Percentiles rank a stretch among this genome's conserved stretches.
Conservation (phyloP, 2,329 filamentous ascomycete species). For the Pseudocercospora fuligena region DNA sequence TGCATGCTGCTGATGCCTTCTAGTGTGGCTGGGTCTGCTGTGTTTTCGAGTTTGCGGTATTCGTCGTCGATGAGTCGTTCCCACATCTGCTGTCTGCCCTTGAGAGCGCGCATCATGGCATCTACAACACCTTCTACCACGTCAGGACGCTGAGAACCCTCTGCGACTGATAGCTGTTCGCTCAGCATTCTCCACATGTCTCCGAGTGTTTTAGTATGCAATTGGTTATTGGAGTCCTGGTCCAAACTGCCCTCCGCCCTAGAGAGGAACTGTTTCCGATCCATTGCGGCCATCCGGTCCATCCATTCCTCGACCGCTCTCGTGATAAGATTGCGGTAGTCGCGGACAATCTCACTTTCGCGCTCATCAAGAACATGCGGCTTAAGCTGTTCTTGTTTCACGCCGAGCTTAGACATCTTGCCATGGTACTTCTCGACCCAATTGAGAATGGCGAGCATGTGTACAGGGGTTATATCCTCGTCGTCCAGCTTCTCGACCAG, state of each 20-base stretch:
- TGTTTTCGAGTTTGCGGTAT: slow-evolving; percentile 70
- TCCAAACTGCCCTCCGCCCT: slow-evolving; percentile 82
- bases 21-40: slow-evolving; percentile 60
- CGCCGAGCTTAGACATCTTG: slow-evolving; percentile 91
- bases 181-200: slow-evolving; percentile 98
- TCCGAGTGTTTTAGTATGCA: slow-evolving; percentile 87
- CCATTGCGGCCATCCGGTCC: slow-evolving; percentile 83
- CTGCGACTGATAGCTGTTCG: slow-evolving; percentile 86
- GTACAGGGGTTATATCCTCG: slow-evolving; percentile 78
- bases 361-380: slow-evolving; percentile 91
- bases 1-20: slow-evolving; percentile 75
- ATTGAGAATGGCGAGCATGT: slow-evolving; percentile 88
- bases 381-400: slow-evolving; percentile 72
- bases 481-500: slow-evolving; percentile 83
- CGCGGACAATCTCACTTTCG: slow-evolving; percentile 85
- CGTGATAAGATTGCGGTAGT: slow-evolving; percentile 94
- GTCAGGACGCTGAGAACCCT: slow-evolving; percentile 82
- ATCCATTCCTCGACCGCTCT: slow-evolving; percentile 97
- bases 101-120: slow-evolving; percentile 89
- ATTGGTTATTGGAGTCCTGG: slow-evolving; percentile 84
- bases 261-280: slow-evolving; percentile 79
- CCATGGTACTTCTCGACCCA: slow-evolving; percentile 96
- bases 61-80: slow-evolving; percentile 88
- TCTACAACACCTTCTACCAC: slow-evolving; percentile 95
- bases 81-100: slow-evolving; percentile 81